Evolutionary conservation across 169 alveolate species (phyloP), one percentile per base, ranked within the genome.

Genomic region (Plasmodium coatneyi): DNA sequence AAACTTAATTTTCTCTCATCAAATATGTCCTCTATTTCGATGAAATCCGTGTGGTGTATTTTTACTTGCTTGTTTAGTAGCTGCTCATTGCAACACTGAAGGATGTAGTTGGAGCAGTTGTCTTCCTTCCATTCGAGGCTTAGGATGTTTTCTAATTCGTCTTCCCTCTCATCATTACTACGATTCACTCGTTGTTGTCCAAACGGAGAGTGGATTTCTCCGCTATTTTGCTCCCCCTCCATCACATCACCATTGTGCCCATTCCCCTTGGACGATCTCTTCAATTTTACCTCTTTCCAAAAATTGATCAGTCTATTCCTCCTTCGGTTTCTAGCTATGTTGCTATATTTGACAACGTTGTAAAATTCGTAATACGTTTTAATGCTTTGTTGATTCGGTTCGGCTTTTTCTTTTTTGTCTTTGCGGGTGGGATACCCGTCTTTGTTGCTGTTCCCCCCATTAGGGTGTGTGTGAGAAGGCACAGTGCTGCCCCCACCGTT

Each of bases 41-140:
- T 89, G 71, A 60, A 79, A 43, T 89, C 94, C 28, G 94, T 89
- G 49, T 89, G 80, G 54, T 89, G 94, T 56, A 89, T 89, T 41
- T 89, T 89, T 41, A 89, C 70, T 22, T 76, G 32, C 32, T 43
- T 66, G 14, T 32, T 54, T 25, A 25, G 46, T 41, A 74, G 1
- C 5, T n/a, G 36, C 9, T 80, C 46, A 66, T 89, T 89, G 71
- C 81, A 89, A 28, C 74, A 60, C 0, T 80, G 16, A 12, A 89
- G 54, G 60, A 89, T n/a, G 81, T 30, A 34, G 71, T 80, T 80
- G n/a, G 60, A 25, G 22, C 83, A 52, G 12, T 39, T 3, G 52
- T 79, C 19, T 10, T 89, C 56, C 19, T 66, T 19, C 34, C 79
- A 56, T 36, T 60, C 76, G 19, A 84, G 32, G 32, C 34, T 78